Evolutionary conservation across 768 basidiomycete genomes (phyloP).

Genomic region (Lanmaoa rubissima): DNA sequence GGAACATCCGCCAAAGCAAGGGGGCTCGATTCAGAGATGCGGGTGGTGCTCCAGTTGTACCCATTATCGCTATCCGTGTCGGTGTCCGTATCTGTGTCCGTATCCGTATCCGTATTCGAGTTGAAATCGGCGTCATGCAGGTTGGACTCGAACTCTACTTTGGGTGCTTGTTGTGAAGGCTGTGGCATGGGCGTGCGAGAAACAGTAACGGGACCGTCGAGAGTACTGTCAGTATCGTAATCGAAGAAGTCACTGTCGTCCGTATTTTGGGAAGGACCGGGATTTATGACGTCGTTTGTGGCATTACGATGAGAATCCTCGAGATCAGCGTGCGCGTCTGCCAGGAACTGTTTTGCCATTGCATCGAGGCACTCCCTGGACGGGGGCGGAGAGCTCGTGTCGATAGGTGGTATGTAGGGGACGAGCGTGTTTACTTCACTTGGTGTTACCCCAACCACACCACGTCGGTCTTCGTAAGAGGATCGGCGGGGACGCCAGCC

Average conservation of each 20-base stretch:
- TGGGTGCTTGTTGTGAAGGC: not conserved
- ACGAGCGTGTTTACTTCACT: conserved; percentile 28
- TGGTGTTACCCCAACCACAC: conserved; percentile 22
- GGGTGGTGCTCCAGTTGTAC: conserved; percentile 12
- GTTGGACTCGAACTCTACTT: conserved; percentile 4
- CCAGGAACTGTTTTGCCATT: conserved; percentile 15
- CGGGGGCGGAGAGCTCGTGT: conserved; percentile 15
- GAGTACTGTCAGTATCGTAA: conserved; percentile 23
- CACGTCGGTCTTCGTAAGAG: conserved; percentile 26
- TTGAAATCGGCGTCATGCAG: conserved; percentile 6
- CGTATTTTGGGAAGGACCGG: not conserved
- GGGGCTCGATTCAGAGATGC: conserved; percentile 9
- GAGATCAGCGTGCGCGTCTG: conserved; percentile 14
- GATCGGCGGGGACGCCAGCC: conserved; percentile 26
- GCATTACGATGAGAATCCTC: not conserved
- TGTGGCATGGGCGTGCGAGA: not conserved
- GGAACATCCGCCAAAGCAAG: conserved; percentile 1
- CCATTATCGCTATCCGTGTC: conserved; percentile 17
- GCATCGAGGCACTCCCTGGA: conserved; percentile 20
- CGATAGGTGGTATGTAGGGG: conserved; percentile 24
- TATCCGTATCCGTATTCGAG: conserved; percentile 10
- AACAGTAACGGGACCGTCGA: not conserved
- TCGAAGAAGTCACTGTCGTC: conserved; percentile 18
- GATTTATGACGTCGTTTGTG: not conserved
- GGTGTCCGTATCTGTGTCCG: conserved; percentile 14